Evolutionary conservation across 192 early-diverging fungal genomes (phyloP), one percentile per base, ranked within the genome.

Genomic region (Allomyces arbusculus): DNA sequence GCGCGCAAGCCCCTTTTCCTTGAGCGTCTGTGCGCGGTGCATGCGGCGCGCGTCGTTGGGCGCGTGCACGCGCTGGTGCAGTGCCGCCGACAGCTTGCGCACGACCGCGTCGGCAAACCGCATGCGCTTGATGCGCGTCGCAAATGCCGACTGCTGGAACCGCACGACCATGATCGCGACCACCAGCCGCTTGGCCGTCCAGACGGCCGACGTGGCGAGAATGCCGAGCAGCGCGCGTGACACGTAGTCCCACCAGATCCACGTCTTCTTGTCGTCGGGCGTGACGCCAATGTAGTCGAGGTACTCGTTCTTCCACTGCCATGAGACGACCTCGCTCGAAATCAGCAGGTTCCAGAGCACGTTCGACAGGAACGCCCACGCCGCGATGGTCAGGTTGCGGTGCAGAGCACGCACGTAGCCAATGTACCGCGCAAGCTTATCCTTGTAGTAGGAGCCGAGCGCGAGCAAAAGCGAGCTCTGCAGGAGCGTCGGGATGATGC

Each of bases 111-210:
- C 20, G 12, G 50, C 50, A 14, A 58, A n/a, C 50, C 5, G 1
- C 16, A n/a, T 20, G 20, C 79, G 75, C 67, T 69, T 73, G 66
- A 86, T 70, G 24, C 84, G 82, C 63, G 84, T 82, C 64, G 79
- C 80, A 68, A 84, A 86, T 0, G 82, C 82, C 0, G 78, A 79
- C 44, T 77, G 74, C 66, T 86, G 84, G 72, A 86, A 86, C 44
- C 79, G 75, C 22, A 78, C 79, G n/a, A 82, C 80, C 22, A 84
- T 79, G 66, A 82, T 69, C 66, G 85, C 80, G 23, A 87, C 73
- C 3, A 82, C 62, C 19, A 85, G 72, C 71, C 85, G 85, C 62
- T 87, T 83, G 10, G 80, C 62, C 23, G 76, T 73, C 33, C 82
- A 70, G 10, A 86, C 69, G 0, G 70, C 68, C 62, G 73, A 77